Conservation (phyloP, 202 grass and related monocot genomes). For the Bolboschoenoplectus hybrid region DNA sequence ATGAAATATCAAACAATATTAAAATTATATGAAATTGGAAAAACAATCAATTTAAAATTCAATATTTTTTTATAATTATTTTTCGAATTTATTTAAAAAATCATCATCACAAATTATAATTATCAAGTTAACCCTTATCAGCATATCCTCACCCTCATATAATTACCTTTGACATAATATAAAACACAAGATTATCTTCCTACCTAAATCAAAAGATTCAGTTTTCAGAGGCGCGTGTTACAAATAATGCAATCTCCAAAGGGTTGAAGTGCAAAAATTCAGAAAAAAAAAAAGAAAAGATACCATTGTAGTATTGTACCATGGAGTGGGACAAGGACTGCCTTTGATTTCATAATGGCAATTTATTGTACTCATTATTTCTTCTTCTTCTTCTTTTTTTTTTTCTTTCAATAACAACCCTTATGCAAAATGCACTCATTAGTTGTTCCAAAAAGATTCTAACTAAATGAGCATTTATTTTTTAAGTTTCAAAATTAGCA, state of each 20-base stretch:
- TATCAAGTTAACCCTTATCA: no score
- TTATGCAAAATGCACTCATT: conserved; percentile 28
- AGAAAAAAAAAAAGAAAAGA: conserved; percentile 10
- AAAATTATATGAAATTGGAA: no score
- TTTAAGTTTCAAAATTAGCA: conserved; percentile 6
- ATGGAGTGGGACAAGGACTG: conserved; percentile 24
- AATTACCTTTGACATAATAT: background rate
- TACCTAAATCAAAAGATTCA: background rate
- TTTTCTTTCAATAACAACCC: conserved; percentile 15
- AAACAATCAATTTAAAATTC: no score
- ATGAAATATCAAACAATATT: no score
- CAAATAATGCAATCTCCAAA: background rate
- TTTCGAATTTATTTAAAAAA: no score
- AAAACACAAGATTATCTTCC: background rate
- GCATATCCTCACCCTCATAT: background rate
- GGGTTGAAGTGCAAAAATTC: background rate
- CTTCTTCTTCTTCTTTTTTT: background rate
- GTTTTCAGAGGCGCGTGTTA: background rate
- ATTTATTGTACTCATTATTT: conserved; percentile 28
- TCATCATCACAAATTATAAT: no score
- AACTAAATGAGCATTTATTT: background rate
- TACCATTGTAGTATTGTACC: conserved; percentile 24
- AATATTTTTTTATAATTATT: no score
- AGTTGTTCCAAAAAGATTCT: conserved; percentile 19
- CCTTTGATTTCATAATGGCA: conserved; percentile 34